Evolutionary conservation across 768 basidiomycete species (phyloP).

Genomic region (Serendipita sp.): DNA sequence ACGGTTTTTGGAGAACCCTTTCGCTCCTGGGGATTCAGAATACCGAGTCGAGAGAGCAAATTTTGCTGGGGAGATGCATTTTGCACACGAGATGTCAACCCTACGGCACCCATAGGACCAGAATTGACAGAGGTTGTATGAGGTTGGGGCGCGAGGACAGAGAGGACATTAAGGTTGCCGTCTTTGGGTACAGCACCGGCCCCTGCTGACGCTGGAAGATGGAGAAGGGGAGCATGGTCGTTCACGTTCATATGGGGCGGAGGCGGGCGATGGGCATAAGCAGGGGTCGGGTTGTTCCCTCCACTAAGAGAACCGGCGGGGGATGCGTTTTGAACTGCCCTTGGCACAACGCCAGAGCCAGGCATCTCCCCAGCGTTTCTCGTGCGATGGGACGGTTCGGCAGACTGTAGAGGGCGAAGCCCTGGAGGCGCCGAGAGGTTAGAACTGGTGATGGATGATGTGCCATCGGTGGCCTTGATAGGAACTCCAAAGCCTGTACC

Average conservation of each 20-base stretch:
- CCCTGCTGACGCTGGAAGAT: not conserved
- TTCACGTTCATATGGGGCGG: not conserved
- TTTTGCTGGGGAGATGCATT: conserved; percentile 1
- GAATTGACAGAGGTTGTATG: not conserved
- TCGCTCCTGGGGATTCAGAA: not conserved
- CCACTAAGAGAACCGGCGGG: not conserved
- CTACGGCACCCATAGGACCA: not conserved
- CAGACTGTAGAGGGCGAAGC: not conserved
- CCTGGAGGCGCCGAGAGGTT: not conserved
- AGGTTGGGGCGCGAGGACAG: not conserved
- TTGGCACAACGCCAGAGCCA: not conserved
- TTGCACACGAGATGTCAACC: not conserved
- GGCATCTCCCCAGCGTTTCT: not conserved
- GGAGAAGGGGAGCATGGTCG: not conserved
- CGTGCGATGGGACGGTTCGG: not conserved
- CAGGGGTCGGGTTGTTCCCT: not conserved
- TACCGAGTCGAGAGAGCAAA: not conserved
- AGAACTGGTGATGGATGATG: not conserved
- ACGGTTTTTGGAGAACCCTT: not conserved
- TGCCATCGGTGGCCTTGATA: not conserved
- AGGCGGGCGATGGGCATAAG: not conserved
- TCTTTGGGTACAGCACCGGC: not conserved
- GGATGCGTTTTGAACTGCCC: not conserved
- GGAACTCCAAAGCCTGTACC: not conserved
- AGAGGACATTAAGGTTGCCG: not conserved